Evolutionary conservation across 192 early-diverging fungal genomes (phyloP), one percentile per base, ranked within the genome.

Genomic region (Powellomyces hirtus): DNA sequence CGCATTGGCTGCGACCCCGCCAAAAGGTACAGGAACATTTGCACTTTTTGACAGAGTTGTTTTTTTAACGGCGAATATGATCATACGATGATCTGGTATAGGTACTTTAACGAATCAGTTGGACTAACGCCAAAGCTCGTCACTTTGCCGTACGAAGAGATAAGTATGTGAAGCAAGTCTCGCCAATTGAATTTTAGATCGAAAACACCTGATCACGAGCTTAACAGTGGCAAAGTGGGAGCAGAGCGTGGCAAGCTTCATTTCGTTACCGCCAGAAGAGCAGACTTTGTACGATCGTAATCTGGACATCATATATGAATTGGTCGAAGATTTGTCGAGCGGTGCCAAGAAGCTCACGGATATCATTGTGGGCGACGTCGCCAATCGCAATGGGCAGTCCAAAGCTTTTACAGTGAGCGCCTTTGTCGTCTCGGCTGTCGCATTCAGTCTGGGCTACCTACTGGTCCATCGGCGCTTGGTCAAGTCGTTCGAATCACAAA

Each of bases 151-250:
- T 56, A 56, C 27, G 53, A 56, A 56, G 29, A 26, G 4, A 26
- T 56, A 18, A 5, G 53, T 56, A 27, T 16, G 53, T 56, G 18
- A 42, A 42, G 40, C 10, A 42, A 18, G 40, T 18, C n/a, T n/a
- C n/a, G n/a, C n/a, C n/a, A n/a, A n/a, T n/a, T n/a, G n/a, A n/a
- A n/a, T n/a, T n/a, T n/a, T n/a, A n/a, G n/a, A n/a, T n/a, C n/a
- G n/a, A n/a, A n/a, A n/a, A n/a, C n/a, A n/a, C n/a, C n/a, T n/a
- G n/a, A n/a, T n/a, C n/a, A n/a, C n/a, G n/a, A n/a, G n/a, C n/a
- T n/a, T n/a, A n/a, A n/a, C n/a, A 56, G 53, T 56, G 27, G 24
- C 53, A 27, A 56, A 13, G 33, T 56, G 53, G 53, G 53, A 31
- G 53, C 27, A 5, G 27, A 26, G 53, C 53, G 16, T 56, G 5